Percentiles rank a stretch among this genome's conserved stretches.
phyloP scores from a whole-genome alignment of 306 rosid species.

The Datisca glomerata region DNA sequence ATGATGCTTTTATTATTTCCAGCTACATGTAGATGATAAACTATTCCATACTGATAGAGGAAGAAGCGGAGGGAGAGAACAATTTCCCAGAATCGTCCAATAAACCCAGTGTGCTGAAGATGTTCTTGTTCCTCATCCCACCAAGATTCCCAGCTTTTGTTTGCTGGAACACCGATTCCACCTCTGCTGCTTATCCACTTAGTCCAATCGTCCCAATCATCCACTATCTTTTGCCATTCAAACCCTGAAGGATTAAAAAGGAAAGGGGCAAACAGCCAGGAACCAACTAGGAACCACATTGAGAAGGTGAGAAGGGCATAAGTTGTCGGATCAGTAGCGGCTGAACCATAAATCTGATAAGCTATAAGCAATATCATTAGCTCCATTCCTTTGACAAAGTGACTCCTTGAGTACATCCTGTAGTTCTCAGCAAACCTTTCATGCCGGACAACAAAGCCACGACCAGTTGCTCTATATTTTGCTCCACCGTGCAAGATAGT shows the following conservation, averaged over 20 bases:
- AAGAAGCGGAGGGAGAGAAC: conserved; percentile 69
- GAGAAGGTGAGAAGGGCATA: conserved; percentile 43
- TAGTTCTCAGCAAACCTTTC: conserved; percentile 93
- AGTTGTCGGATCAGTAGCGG: conserved; percentile 27
- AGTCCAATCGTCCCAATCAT: conserved; percentile 95
- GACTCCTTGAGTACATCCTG: conserved; percentile 94
- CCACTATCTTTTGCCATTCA: conserved; percentile 99
- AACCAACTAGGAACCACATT: conserved; percentile 86
- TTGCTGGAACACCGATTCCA: conserved; percentile 89
- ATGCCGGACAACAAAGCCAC: conserved; percentile 95
- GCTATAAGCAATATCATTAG: conserved; percentile 57
- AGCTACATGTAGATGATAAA: conserved; percentile 70
- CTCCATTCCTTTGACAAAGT: conserved; percentile 84
- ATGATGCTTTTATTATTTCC: conserved; percentile 58
- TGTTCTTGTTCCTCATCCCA: conserved; percentile 99
- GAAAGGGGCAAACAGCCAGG: conserved; percentile 86
- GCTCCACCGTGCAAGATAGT: conserved; percentile 95
- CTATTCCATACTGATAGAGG: conserved; percentile 83
- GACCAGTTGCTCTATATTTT: conserved; percentile 95
- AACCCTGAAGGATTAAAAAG: conserved; percentile 95
- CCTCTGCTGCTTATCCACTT: conserved; percentile 87
- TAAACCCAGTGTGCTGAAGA: conserved; percentile 51
- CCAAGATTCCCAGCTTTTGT: conserved; percentile 99
- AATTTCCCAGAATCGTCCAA: conserved; percentile 66
- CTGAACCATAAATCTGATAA: conserved; percentile 58